Evolutionary conservation across 1,284 basidiomycete species (phyloP), one percentile per base, ranked within the genome.

Genomic region (Rhodotorula sp.): DNA sequence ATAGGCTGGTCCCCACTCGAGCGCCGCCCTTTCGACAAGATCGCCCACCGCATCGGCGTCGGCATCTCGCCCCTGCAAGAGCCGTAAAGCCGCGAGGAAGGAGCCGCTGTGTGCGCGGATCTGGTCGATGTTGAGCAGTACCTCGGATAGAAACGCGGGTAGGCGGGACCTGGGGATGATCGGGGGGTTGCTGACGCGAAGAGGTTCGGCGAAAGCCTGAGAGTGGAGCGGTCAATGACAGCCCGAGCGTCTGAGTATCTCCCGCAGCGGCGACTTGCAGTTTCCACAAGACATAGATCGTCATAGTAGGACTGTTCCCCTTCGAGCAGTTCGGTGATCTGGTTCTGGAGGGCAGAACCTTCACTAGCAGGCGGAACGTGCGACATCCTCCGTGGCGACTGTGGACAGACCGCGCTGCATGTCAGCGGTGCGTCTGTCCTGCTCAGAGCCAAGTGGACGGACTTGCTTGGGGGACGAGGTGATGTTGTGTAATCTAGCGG

Each of bases 261-360:
- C 24, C 44, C 65, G 45, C 77, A 76, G 66, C 70, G 72, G n/a
- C 68, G 29, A 51, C 59, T 24, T 69, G 90, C 88, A 8, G 85
- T 83, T 77, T 96, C 91, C 56, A 98, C 86, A 7, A 89, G 86
- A 69, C 93, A 88, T 8, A 99, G 85, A 79, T 99, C 95, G 57
- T 89, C 87, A 53, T 95, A 84, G 79, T 96, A 98, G 78, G 92
- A 89, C 76, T 91, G 89, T 81, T 99, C 95, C 73, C 92, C 90
- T 77, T 86, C 87, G 73, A 99, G 90, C 53, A 95, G 88, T 80
- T 95, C 94, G 77, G 91, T 88, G 66, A 99, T 95, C 77, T 95
- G 87, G 55, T 90, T 88, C 80, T 98, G 95, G 14, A 58, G 26
- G 22, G 53, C 18, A 26, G 48, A 42, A 42, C 37, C 20, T 54